These are phyloP conservation scores for Raffaelea deltoideospora DNA, from an alignment of 2,329 filamentous ascomycete genomes.

Conservation along the genomic window DNA sequence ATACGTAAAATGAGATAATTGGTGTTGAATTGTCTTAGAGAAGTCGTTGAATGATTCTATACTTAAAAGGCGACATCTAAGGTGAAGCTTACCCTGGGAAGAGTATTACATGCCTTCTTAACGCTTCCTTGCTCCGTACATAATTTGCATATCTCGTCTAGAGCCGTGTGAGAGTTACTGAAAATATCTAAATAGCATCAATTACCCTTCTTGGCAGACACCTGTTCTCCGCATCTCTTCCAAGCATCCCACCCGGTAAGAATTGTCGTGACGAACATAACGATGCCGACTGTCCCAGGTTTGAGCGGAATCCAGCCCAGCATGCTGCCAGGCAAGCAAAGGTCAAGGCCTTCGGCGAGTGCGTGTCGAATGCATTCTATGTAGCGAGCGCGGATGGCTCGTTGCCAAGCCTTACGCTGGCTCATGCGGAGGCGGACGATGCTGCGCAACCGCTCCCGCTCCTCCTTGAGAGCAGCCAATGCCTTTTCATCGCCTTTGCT, in stretches of 20 bases:
- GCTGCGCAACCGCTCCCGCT: slow-evolving; percentile 20
- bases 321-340: slow-evolving; percentile 43
- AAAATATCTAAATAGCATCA: too few species aligned
- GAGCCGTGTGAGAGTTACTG: too few species aligned
- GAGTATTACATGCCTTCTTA: too few species aligned
- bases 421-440: slow-evolving; percentile 19
- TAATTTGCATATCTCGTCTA: too few species aligned
- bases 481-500: slow-evolving; percentile 7
- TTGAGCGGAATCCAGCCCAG: slow-evolving; percentile 44
- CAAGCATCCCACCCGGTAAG: slow-evolving; percentile 47
- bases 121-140: too few species aligned
- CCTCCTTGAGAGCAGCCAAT: slow-evolving; percentile 11
- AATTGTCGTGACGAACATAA: slow-evolving; percentile 46
- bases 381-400: slow-evolving; percentile 10
- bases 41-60: too few species aligned
- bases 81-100: too few species aligned
- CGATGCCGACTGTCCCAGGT: slow-evolving; percentile 35
- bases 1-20: too few species aligned
- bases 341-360: slow-evolving; percentile 43
- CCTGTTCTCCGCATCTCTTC: slow-evolving; percentile 20
- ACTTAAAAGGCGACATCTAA: too few species aligned
- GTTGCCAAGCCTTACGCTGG: slow-evolving; percentile 14
- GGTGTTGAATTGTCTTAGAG: too few species aligned
- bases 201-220: neutral
- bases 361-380: slow-evolving; percentile 29